Base-by-base conservation (phyloP, 257 asterid species). In the Hygrophila difformis region DNA sequence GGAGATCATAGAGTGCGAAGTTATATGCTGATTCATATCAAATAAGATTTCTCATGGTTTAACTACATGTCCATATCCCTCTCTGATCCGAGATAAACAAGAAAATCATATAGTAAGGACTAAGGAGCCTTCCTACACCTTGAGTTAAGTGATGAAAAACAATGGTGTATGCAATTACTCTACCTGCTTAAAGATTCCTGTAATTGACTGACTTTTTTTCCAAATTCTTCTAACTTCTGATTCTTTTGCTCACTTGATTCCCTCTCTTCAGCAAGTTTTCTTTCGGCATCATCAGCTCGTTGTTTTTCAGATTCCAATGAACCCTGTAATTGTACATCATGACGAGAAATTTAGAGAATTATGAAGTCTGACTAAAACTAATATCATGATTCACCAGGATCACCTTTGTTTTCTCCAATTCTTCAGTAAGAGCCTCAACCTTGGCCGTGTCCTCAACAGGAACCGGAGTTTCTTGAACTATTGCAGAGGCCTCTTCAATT, bases 171-270 rank as follows among this genome's bases (percentile, higher is more conserved):
- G 10, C 12, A 9, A 33, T 6, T 12, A 33, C 15, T 49, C 56
- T 72, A 86, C 98, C 94, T 91, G 85, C 61, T 86, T 66, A 86
- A 55, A 53, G 96, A 75, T 53, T 86, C 96, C 78, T 91, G 96
- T 67, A 91, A 92, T 51, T 79, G 89, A 21, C 69, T 68, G 57
- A 76, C 92, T 68, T 72, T 66, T 62, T 66, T 91, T 68, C 86
- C 93, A 35, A 92, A 70, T 59, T 91, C 96, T 59, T 86, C 98
- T 44, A 91, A 60, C 79, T 78, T 80, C 72, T 71, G 79, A 61
- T 67, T 73, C 82, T 82, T 91, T 59, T 67, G 84, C 55, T 80
- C 84, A 42, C 68, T 73, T 67, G 77, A 72, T 71, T 63, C 80
- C 62, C 60, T 69, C 59, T 82, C 76, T 58, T 82, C 94, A 13